A percentile compares a stretch with the other conserved stretches of the same genome.
phyloP scores from a whole-genome alignment of 192 early-diverging fungal species.

The Linnemannia hyalina region DNA sequence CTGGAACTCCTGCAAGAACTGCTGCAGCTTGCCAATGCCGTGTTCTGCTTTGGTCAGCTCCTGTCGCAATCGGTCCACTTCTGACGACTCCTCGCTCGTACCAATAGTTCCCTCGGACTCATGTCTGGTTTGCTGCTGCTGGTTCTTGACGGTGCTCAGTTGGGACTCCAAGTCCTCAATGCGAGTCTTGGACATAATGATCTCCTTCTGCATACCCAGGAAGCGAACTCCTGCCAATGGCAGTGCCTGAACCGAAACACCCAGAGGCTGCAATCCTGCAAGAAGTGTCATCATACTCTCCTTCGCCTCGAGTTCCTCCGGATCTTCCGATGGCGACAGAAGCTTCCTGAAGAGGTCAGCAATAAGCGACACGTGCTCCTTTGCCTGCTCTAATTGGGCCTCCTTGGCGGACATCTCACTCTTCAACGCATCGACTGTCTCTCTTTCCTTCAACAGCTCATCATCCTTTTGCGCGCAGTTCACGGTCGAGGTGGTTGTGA shows the following conservation, averaged over 20 bases:
- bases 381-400: background rate
- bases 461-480: background rate
- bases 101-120: background rate
- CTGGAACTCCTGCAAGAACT: conserved; percentile 52
- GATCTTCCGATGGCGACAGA: conserved; percentile 12
- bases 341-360: conserved; percentile 21
- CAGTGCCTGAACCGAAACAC: background rate
- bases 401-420: background rate
- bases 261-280: conserved; percentile 9
- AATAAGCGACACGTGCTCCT: conserved; percentile 7
- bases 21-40: conserved; percentile 36
- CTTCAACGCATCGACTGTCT: background rate
- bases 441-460: background rate
- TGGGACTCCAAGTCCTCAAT: conserved; percentile 11
- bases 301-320: conserved; percentile 9
- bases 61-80: conserved; percentile 5
- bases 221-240: background rate
- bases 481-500: background rate
- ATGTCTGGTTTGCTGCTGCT: background rate
- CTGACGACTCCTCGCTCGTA: background rate
- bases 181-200: background rate
- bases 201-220: background rate
- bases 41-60: conserved; percentile 24
- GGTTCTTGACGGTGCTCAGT: background rate
- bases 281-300: conserved; percentile 9